A percentile compares a stretch with the other conserved stretches of the same genome.
Evolutionary conservation across 2,329 filamentous ascomycete genomes (phyloP).

Genomic region (Phialemoniopsis sp.): DNA sequence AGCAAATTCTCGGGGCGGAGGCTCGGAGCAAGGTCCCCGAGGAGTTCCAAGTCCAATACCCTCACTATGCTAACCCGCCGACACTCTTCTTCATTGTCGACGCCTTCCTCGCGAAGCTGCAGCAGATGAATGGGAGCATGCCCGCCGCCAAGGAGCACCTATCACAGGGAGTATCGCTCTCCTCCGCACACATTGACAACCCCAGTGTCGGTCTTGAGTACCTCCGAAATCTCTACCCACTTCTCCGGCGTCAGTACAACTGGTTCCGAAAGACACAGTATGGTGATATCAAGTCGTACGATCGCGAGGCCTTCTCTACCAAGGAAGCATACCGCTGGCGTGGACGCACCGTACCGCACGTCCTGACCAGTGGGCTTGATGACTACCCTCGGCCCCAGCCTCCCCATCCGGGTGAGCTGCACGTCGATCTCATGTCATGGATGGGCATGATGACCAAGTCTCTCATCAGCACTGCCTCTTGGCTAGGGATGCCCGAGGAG

Average conservation of each 20-base stretch:
- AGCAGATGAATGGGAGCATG: conserved; percentile 45
- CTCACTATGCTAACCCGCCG: conserved; percentile 95
- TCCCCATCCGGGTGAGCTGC: conserved; percentile 91
- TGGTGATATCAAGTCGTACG: conserved; percentile 87
- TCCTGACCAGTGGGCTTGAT: conserved; percentile 89
- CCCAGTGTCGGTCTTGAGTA: conserved; percentile 65
- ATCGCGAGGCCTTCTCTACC: conserved; percentile 80
- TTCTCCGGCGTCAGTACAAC: conserved; percentile 82
- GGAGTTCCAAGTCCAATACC: conserved; percentile 94
- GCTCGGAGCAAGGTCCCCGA: conserved; percentile 90
- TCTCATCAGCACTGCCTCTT: conserved; percentile 74
- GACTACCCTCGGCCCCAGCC: conserved; percentile 94
- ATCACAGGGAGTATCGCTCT: conserved; percentile 39
- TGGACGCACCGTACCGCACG: conserved; percentile 79
- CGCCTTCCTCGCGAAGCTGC: conserved; percentile 75
- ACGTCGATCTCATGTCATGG: conserved; percentile 93
- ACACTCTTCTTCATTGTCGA: conserved; percentile 90
- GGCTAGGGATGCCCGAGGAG: conserved; percentile 74
- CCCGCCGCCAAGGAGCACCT: conserved; percentile 37
- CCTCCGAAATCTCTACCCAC: conserved; percentile 75
- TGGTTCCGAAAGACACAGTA: conserved; percentile 94
- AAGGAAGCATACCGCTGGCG: conserved; percentile 96
- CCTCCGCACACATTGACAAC: conserved; percentile 64
- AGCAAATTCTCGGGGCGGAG: conserved; percentile 90
- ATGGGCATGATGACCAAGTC: conserved; percentile 92